Conservation (phyloP, 768 basidiomycete species). For the Boletus pseudo-olivaceus region DNA sequence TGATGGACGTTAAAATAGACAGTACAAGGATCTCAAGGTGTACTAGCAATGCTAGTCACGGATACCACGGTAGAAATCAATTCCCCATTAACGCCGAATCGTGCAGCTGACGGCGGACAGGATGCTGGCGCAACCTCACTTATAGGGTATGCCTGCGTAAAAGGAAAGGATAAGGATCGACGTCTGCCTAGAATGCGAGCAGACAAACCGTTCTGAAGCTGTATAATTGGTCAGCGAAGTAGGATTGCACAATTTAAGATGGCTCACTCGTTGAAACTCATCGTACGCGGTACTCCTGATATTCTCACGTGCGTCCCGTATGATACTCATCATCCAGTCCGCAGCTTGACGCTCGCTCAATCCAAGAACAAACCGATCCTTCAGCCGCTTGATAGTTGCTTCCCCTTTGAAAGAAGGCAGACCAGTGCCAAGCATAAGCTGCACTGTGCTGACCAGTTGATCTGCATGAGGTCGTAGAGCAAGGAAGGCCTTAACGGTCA, state of each 20-base stretch:
- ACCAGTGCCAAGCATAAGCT: constrained; percentile 92
- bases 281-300: constrained; percentile 91
- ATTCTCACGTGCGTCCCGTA: constrained; percentile 94
- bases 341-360: constrained; percentile 89
- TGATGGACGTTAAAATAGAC: neutral
- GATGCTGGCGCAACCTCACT: constrained; percentile 9
- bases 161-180: neutral
- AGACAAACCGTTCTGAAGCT: constrained; percentile 48
- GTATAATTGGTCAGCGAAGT: constrained; percentile 6
- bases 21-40: neutral
- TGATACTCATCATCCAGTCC: constrained; percentile 85
- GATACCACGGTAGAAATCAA: neutral
- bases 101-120: neutral
- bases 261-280: constrained; percentile 83
- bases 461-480: constrained; percentile 93
- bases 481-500: constrained; percentile 95
- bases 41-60: neutral
- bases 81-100: neutral
- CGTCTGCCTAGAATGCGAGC: neutral
- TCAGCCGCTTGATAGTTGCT: constrained; percentile 78
- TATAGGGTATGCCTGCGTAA: constrained; percentile 30
- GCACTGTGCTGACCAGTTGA: constrained; percentile 82
- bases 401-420: constrained; percentile 98
- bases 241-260: neutral
- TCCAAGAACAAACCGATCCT: constrained; percentile 81